Evolutionary conservation across 768 basidiomycete species (phyloP).

Genomic region (Leccinum olivaceopallidum): DNA sequence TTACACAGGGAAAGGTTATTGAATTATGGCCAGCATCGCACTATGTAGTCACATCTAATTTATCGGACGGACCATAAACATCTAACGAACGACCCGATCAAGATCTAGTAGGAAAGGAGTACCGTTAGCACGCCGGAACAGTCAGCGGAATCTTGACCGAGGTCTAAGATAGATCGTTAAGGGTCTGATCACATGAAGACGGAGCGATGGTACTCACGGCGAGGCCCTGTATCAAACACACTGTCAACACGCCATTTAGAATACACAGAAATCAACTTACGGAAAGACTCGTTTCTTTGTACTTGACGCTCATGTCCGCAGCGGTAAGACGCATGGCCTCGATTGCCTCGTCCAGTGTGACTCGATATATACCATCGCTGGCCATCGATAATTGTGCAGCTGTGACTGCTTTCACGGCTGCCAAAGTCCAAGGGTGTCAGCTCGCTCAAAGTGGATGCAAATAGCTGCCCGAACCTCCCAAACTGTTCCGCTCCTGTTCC

Average conservation of each 20-base stretch:
- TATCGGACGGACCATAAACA: background rate
- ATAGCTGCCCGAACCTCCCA: conserved; percentile 58
- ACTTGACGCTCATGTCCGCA: conserved; percentile 92
- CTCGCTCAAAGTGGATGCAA: background rate
- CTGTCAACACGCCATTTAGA: background rate
- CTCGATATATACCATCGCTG: conserved; percentile 82
- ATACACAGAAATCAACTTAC: conserved; percentile 41
- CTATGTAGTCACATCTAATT: conserved; percentile 1
- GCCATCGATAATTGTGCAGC: conserved; percentile 96
- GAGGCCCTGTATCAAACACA: conserved; percentile 44
- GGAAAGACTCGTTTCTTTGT: conserved; percentile 93
- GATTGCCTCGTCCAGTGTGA: conserved; percentile 92
- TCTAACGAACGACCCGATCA: background rate
- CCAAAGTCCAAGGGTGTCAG: conserved; percentile 10
- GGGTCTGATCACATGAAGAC: conserved; percentile 9
- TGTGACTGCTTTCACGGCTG: conserved; percentile 90
- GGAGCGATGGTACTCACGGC: conserved; percentile 42
- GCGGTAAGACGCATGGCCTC: conserved; percentile 94
- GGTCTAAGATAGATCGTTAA: conserved; percentile 40
- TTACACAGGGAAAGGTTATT: background rate
- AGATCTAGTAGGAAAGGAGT: background rate
- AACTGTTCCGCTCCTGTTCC: conserved; percentile 74
- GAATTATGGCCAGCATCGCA: background rate
- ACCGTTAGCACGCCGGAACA: conserved; percentile 74
- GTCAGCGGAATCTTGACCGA: conserved; percentile 83